phyloP scores from a whole-genome alignment of 2,329 filamentous ascomycete species.

The Calonectria ilicicola region DNA sequence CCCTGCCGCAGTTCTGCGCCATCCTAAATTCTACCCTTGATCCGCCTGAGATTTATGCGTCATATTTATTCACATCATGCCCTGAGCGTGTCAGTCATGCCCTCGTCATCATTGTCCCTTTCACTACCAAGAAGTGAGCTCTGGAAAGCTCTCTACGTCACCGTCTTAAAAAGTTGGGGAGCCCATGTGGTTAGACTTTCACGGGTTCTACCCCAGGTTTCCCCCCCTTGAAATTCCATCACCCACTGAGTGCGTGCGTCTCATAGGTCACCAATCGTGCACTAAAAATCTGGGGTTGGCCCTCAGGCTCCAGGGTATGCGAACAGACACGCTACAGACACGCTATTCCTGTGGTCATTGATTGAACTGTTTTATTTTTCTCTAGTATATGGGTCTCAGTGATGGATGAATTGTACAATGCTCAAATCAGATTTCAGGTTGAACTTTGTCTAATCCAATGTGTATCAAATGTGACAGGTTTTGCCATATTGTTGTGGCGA shows the following conservation, averaged over 20 bases:
- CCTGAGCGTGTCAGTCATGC: neutral
- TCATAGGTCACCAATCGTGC: constrained; percentile 14
- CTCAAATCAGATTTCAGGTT: constrained; percentile 29
- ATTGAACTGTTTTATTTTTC: constrained; percentile 1
- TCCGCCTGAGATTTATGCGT: neutral
- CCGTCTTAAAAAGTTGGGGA: neutral
- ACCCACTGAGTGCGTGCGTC: neutral
- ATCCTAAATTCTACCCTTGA: neutral
- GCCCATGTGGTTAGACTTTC: constrained; percentile 16
- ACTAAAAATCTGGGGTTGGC: constrained; percentile 37
- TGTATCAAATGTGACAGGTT: neutral
- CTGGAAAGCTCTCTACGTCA: neutral
- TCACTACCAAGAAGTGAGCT: neutral
- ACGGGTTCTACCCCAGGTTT: constrained; percentile 39
- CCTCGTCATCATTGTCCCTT: neutral
- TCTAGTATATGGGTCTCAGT: constrained; percentile 14
- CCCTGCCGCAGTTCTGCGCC: neutral
- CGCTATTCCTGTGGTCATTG: no score
- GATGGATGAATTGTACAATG: constrained; percentile 38
- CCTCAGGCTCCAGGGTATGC: constrained; percentile 12
- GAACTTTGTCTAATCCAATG: neutral
- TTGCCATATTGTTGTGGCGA: neutral
- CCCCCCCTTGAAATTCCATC: constrained; percentile 9
- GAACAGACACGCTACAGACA: constrained; percentile 2
- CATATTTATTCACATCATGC: neutral